Base-by-base conservation (phyloP, 208 protist species). In the Porcisia deanei region DNA sequence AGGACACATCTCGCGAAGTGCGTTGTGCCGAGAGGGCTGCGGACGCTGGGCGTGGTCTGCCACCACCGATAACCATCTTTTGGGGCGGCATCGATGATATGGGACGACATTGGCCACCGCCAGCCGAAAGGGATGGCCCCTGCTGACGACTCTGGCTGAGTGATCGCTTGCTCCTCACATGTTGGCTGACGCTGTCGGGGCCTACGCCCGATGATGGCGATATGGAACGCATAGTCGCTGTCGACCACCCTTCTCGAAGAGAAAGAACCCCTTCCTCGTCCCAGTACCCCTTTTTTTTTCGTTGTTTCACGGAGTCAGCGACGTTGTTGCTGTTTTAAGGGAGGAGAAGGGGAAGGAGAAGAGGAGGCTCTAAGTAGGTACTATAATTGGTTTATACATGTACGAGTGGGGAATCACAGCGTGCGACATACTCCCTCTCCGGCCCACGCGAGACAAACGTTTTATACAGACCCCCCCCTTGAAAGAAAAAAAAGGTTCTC, bases 1-100 rank as follows among this genome's bases (percentile, higher is more conserved):
- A 86, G 61, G 76, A 64, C 54, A 81, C 73, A 55, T 91, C 87
- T 63, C 72, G 75, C 1, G 67, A 58, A 55, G 18, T 10, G 57
- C 14, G 39, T 70, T 65, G 1, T 41, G 41, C 20, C 37, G 68
- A 25, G 41, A 39, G 10, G 58, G 22, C 22, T 65, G 60, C 18
- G 41, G 65, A 30, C 57, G 66, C 22, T 30, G 47, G n/a, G 9
- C 49, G 66, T 49, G n/a, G 66, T 57, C 7, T 71, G 14, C 39
- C 41, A n/a, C 66, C 41, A 10, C 66, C 30, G n/a, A 37, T n/a
- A 37, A 18, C 37, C n/a, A 41, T 43, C 66, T 30, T 10, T 30
- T 45, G 9, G 30, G 66, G 1, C 45, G 45, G 49, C 66, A 52
- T 71, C 9, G 66, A 8, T 5, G 66, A 57, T 10, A 14, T 22